A percentile compares a stretch with the other conserved stretches of the same genome.
Conservation (phyloP, 2,329 filamentous ascomycete genomes). For the Trichoderma cornu-damae region DNA sequence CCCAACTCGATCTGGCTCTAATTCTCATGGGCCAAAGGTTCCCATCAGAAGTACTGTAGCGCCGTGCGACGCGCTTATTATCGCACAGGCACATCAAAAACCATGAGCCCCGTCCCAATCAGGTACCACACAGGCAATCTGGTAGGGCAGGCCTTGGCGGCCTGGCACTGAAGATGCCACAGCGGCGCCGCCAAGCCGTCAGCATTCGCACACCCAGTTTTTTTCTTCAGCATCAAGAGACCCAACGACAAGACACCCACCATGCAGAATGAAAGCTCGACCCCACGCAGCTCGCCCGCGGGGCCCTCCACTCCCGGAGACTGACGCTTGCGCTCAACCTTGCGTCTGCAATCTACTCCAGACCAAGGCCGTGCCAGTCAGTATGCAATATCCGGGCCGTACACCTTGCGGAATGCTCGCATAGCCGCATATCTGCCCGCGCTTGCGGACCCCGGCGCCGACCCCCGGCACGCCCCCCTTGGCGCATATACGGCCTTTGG, state of each 20-base stretch:
- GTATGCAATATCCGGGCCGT: too few relatives aligned
- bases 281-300: conserved; percentile 3
- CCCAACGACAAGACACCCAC: conserved; percentile 4
- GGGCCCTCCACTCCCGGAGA: conserved; percentile 8
- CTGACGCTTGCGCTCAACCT: conserved; percentile 23
- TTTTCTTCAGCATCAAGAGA: conserved; percentile 7
- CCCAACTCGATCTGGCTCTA: conserved; percentile 3
- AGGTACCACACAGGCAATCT: conserved; percentile 9
- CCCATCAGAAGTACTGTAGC: background rate
- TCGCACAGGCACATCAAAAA: conserved; percentile 8
- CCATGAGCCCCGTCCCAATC: conserved; percentile 5
- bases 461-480: background rate
- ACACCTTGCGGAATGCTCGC: too few relatives aligned
- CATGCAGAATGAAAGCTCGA: conserved; percentile 2
- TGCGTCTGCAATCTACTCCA: conserved; percentile 15
- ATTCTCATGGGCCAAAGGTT: background rate
- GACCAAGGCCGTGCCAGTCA: background rate
- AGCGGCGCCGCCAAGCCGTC: conserved; percentile 14
- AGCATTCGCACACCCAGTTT: conserved; percentile 10
- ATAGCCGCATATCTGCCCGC: background rate
- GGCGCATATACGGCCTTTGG: background rate
- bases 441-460: too few relatives aligned
- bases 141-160: conserved; percentile 13
- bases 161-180: conserved; percentile 13
- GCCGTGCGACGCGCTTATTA: conserved; percentile 10